Evolutionary conservation across 2,329 filamentous ascomycete species (phyloP).

Genomic region (Didymella arachidicola): DNA sequence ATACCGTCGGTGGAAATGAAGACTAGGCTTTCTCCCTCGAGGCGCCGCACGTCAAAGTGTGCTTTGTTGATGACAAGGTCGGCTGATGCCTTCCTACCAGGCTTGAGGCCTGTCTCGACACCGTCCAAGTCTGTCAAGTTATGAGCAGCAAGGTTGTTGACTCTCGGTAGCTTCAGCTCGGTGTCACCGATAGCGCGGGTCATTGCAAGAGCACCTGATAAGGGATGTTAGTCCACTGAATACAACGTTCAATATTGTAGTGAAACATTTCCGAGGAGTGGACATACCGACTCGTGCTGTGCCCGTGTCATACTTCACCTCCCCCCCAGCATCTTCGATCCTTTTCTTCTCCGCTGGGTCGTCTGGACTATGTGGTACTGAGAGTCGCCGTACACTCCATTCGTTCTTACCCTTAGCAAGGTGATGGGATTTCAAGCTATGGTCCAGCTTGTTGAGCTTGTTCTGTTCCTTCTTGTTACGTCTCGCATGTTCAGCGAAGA

Average conservation of each 20-base stretch:
- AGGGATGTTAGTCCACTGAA: not conserved
- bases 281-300: constrained; percentile 27
- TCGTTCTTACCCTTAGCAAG: constrained; percentile 21
- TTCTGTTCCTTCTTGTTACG: constrained; percentile 16
- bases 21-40: constrained; percentile 29
- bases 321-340: constrained; percentile 35
- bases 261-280: not conserved
- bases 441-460: constrained; percentile 16
- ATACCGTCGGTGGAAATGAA: constrained; percentile 37
- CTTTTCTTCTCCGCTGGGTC: constrained; percentile 30
- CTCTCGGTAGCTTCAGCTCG: constrained; percentile 35
- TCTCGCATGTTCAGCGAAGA: constrained; percentile 24
- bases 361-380: constrained; percentile 31
- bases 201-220: constrained; percentile 35
- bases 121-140: constrained; percentile 34
- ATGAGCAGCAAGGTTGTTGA: constrained; percentile 37
- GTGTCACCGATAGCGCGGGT: constrained; percentile 34
- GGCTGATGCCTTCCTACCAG: constrained; percentile 30
- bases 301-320: constrained; percentile 33
- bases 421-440: constrained; percentile 16
- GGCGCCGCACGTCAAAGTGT: constrained; percentile 27
- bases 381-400: constrained; percentile 31
- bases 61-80: constrained; percentile 37
- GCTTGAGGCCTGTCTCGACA: constrained; percentile 35
- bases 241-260: not conserved